A percentile compares a stretch with the other conserved stretches of the same genome.
These are phyloP conservation scores for Mrakiaceae sp. DNA, from an alignment of 1,284 basidiomycete species.

Conservation along the genomic window DNA sequence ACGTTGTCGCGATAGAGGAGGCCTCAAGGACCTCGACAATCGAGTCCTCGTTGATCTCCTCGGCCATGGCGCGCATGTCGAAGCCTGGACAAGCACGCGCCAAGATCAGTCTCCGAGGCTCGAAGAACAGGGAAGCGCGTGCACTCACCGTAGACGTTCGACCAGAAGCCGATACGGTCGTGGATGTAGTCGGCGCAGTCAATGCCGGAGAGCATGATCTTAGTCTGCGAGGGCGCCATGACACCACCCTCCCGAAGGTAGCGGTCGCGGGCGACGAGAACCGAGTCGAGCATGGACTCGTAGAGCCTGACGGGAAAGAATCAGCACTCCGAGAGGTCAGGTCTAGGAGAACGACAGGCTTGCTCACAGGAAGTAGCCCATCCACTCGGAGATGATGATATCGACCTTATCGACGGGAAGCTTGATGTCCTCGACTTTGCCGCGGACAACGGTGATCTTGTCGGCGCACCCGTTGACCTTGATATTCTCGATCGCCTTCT, in stretches of 20 bases:
- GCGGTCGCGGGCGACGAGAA: constrained; percentile 71
- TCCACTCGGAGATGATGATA: constrained; percentile 94
- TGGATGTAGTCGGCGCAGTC: constrained; percentile 62
- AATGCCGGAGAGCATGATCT: constrained; percentile 71
- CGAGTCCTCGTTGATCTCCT: constrained; percentile 60
- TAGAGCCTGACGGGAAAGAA: constrained; percentile 45
- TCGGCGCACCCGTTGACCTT: constrained; percentile 64
- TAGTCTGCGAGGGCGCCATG: constrained; percentile 85
- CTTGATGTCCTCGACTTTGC: constrained; percentile 75
- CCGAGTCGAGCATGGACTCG: constrained; percentile 95
- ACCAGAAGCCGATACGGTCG: constrained; percentile 80
- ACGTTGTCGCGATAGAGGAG: constrained; percentile 56
- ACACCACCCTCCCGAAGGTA: constrained; percentile 66
- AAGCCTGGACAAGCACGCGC: constrained; percentile 47
- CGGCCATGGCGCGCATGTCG: constrained; percentile 66
- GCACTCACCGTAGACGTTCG: constrained; percentile 68
- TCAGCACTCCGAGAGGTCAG: background rate
- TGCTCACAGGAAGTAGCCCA: constrained; percentile 42
- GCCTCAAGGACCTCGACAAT: constrained; percentile 66
- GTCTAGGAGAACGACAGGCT: constrained; percentile 22
- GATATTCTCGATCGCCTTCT: constrained; percentile 71
- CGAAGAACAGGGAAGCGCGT: background rate
- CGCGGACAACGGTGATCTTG: constrained; percentile 70
- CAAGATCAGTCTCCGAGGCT: background rate
- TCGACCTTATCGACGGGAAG: constrained; percentile 69